These are phyloP conservation scores for Macroventuria anomochaeta DNA, from an alignment of 2,329 filamentous ascomycete genomes.

Conservation along the genomic window DNA sequence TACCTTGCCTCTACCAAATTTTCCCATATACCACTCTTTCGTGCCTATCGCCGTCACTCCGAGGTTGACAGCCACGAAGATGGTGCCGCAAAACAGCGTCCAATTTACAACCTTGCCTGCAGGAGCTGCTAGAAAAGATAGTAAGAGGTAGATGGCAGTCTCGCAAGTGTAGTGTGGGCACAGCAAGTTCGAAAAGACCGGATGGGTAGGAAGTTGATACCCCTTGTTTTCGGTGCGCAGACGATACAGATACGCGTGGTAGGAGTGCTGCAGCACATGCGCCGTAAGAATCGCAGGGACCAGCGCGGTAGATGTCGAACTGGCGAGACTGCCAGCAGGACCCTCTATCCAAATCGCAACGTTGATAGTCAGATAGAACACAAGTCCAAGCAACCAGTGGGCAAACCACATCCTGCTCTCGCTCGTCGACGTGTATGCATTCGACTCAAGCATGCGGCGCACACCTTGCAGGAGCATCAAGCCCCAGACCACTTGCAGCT, in stretches of 20 bases:
- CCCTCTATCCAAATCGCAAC: slow-evolving; percentile 86
- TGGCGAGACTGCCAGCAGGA: slow-evolving; percentile 42
- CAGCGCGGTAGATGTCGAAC: slow-evolving; percentile 60
- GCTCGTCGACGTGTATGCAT: slow-evolving; percentile 70
- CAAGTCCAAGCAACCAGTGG: slow-evolving; percentile 80
- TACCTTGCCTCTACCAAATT: slow-evolving; percentile 43
- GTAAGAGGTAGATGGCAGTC: slow-evolving; percentile 79
- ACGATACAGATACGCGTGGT: slow-evolving; percentile 55
- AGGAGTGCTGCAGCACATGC: slow-evolving; percentile 74
- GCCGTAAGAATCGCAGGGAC: slow-evolving; percentile 71
- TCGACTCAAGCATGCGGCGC: slow-evolving; percentile 78
- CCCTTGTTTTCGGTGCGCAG: slow-evolving; percentile 57
- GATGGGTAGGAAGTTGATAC: slow-evolving; percentile 79
- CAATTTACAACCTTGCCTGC: slow-evolving; percentile 69
- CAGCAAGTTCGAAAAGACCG: slow-evolving; percentile 73
- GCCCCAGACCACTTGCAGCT: slow-evolving; percentile 70
- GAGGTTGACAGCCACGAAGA: slow-evolving; percentile 81
- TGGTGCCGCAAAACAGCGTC: slow-evolving; percentile 71
- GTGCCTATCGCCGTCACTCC: slow-evolving; percentile 81
- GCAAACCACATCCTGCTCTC: slow-evolving; percentile 82
- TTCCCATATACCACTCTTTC: slow-evolving; percentile 61
- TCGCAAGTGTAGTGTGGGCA: slow-evolving; percentile 94
- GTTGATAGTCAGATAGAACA: slow-evolving; percentile 77
- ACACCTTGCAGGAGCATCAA: slow-evolving; percentile 78
- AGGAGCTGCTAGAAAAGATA: slow-evolving; percentile 78